Percentiles rank a stretch among this genome's conserved stretches.
phyloP scores from a whole-genome alignment of 495 filamentous ascomycete genomes.

The Pyronema omphalodes region DNA sequence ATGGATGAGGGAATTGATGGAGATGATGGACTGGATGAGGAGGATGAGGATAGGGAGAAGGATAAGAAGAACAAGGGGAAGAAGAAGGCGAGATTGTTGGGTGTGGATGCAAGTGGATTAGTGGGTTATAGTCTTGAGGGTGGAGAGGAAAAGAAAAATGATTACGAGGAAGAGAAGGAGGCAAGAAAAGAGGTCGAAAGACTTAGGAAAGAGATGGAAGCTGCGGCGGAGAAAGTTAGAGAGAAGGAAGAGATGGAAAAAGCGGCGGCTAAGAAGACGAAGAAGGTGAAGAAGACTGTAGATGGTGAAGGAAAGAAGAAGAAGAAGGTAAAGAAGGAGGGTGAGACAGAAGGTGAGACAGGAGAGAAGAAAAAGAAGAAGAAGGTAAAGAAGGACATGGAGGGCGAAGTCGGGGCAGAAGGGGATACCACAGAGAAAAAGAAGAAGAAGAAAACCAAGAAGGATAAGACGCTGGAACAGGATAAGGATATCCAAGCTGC shows the following conservation, averaged over 20 bases:
- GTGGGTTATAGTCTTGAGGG: constrained; percentile 42
- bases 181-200: constrained; percentile 76
- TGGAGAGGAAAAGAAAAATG: constrained; percentile 32
- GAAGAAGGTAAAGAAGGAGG: constrained; percentile 1
- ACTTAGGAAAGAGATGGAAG: constrained; percentile 74
- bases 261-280: constrained; percentile 26
- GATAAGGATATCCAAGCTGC: background rate
- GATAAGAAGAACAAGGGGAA: constrained; percentile 22
- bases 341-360: constrained; percentile 26
- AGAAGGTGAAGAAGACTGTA: constrained; percentile 15
- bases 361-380: constrained; percentile 35
- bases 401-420: background rate
- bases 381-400: constrained; percentile 8
- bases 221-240: constrained; percentile 58
- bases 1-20: constrained; percentile 18
- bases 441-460: constrained; percentile 3
- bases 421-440: constrained; percentile 42
- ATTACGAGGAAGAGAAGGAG: constrained; percentile 66
- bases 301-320: constrained; percentile 11
- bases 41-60: constrained; percentile 7
- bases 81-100: constrained; percentile 38
- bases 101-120: constrained; percentile 71
- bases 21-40: constrained; percentile 12
- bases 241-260: constrained; percentile 42
- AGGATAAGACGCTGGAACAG: background rate